Evolutionary conservation across 352 stramenopile species (phyloP).

Genomic region (Phytophthora hibernalis): DNA sequence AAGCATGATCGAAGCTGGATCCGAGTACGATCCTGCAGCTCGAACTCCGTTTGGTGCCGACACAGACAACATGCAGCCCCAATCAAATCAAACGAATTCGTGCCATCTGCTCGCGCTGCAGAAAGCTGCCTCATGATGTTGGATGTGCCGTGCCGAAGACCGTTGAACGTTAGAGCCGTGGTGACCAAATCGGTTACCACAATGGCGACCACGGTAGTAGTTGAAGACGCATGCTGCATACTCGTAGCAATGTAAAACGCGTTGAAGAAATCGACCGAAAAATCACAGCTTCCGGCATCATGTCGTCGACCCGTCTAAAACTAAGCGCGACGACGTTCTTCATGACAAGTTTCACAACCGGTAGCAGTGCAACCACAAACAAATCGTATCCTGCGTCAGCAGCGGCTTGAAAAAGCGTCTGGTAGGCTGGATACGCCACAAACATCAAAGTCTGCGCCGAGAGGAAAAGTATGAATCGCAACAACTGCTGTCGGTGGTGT

Average conservation of each 20-base stretch:
- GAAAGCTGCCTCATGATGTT: background rate
- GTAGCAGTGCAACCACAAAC: conserved; percentile 3
- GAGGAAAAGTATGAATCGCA: conserved; percentile 14
- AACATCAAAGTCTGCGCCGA: conserved; percentile 8
- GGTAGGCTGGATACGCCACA: conserved; percentile 28
- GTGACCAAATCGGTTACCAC: conserved; percentile 1
- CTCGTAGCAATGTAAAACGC: background rate
- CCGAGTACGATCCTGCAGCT: background rate
- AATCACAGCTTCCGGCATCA: conserved; percentile 1
- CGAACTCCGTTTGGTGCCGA: background rate
- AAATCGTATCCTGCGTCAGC: conserved; percentile 11
- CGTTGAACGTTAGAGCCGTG: background rate
- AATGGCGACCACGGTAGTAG: conserved; percentile 2
- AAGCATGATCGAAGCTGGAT: background rate
- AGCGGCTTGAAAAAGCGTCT: conserved; percentile 17
- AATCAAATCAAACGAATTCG: background rate
- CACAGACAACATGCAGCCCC: background rate
- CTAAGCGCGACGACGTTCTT: conserved; percentile 1
- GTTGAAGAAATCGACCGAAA: conserved; percentile 11
- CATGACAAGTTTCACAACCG: conserved; percentile 8
- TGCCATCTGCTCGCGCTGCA: background rate
- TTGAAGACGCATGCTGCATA: conserved; percentile 8
- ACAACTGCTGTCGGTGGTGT: conserved; percentile 1
- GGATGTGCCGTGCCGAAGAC: background rate
- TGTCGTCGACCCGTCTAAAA: background rate